phyloP scores from a whole-genome alignment of 345 rosid species.

The Acer campestre region DNA sequence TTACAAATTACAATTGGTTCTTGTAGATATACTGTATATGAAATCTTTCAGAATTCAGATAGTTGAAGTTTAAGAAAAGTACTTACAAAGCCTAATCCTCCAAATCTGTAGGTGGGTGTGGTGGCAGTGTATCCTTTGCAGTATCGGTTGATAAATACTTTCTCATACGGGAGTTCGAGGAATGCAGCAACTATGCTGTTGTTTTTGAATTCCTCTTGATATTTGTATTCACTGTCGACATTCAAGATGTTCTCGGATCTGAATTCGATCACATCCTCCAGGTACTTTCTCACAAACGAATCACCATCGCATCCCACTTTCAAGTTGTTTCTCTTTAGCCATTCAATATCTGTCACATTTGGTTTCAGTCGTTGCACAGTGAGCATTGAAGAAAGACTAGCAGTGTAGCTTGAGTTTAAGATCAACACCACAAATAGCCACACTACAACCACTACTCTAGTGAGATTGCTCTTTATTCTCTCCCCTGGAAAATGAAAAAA shows the following conservation, averaged over 20 bases:
- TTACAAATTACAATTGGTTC: not conserved
- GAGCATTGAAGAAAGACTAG: conserved; percentile 57
- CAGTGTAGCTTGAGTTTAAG: conserved; percentile 63
- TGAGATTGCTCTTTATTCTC: conserved; percentile 36
- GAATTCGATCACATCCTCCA: conserved; percentile 37
- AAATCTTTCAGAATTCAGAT: not conserved
- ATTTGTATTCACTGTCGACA: conserved; percentile 26
- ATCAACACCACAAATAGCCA: conserved; percentile 68
- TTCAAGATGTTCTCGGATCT: conserved; percentile 17
- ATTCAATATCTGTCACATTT: conserved; percentile 36
- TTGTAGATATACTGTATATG: not conserved
- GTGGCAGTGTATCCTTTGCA: conserved; percentile 40
- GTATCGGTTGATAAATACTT: conserved; percentile 38
- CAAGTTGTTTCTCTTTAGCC: conserved; percentile 29
- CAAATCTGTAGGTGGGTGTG: conserved; percentile 38
- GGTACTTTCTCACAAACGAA: conserved; percentile 46
- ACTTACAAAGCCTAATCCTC: conserved; percentile 68
- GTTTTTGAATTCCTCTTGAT: conserved; percentile 27
- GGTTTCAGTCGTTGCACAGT: conserved; percentile 46
- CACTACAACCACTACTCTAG: conserved; percentile 47
- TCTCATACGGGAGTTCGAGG: conserved; percentile 56
- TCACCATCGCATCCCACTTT: conserved; percentile 53
- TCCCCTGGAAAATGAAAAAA: conserved; percentile 41
- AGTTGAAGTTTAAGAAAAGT: not conserved
- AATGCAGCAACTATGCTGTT: conserved; percentile 44